Percentiles rank a stretch among this genome's conserved stretches.
phyloP scores from a whole-genome alignment of 345 rosid species.

The Murraya paniculata region DNA sequence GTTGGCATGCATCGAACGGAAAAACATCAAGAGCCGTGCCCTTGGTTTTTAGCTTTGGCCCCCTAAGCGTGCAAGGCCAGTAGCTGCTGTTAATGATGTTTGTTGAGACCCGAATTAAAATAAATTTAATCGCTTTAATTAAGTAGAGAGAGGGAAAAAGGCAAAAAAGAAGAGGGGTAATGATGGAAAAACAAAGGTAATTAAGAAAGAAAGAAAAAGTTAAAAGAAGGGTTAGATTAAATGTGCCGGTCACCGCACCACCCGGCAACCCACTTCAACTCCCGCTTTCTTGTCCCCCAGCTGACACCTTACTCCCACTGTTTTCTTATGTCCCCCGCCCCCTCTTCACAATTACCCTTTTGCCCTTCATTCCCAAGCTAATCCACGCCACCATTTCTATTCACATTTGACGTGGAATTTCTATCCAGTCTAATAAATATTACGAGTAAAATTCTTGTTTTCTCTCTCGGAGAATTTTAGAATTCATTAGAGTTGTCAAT shows the following conservation, averaged over 20 bases:
- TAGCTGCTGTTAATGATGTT: constrained; percentile 11
- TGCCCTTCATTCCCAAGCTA: background rate
- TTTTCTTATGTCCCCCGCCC: constrained; percentile 19
- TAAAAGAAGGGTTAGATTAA: background rate
- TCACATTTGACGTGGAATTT: no score
- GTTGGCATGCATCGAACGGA: background rate
- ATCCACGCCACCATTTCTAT: no score
- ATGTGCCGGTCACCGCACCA: constrained; percentile 35
- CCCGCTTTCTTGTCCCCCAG: constrained; percentile 48
- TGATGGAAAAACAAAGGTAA: constrained; percentile 17
- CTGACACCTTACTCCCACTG: constrained; percentile 20
- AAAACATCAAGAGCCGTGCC: constrained; percentile 9
- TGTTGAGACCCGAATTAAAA: background rate
- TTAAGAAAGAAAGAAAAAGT: background rate
- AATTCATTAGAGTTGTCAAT: no score
- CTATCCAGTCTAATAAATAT: no score
- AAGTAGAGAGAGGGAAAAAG: background rate
- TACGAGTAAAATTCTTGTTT: no score
- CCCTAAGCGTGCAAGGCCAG: constrained; percentile 19
- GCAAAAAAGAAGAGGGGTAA: background rate
- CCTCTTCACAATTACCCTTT: background rate
- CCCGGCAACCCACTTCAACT: constrained; percentile 50
- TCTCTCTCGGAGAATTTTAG: no score
- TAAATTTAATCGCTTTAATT: background rate
- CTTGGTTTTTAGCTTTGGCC: background rate